Percentiles rank a stretch among this genome's conserved stretches.
Conservation (phyloP, 1,139 yeast species). For the Trichomonascaceae sp. region DNA sequence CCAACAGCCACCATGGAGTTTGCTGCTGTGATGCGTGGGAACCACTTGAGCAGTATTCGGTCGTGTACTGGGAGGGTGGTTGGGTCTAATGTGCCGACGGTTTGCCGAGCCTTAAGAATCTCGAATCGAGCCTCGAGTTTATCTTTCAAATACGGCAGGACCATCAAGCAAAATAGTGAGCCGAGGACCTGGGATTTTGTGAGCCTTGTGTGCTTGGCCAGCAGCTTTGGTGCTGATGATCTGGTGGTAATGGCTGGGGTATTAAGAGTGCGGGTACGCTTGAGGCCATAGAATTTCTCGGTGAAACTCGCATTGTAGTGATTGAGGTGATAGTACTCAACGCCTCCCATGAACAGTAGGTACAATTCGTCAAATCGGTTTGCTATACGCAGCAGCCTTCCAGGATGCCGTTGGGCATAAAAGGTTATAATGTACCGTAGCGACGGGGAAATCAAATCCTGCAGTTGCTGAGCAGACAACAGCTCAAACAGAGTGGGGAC, state of each 20-base stretch:
- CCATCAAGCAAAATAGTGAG: constrained; percentile 50
- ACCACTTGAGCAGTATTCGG: constrained; percentile 38
- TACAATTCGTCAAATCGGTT: constrained; percentile 71
- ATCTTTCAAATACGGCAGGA: constrained; percentile 54
- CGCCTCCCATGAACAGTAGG: constrained; percentile 43
- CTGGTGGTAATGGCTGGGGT: constrained; percentile 18
- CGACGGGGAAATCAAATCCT: constrained; percentile 69
- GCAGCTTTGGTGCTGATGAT: constrained; percentile 30
- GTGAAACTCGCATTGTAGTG: constrained; percentile 81
- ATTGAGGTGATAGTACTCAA: constrained; percentile 62
- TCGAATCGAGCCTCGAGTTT: constrained; percentile 60
- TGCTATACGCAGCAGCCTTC: constrained; percentile 46
- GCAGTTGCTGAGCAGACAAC: constrained; percentile 68
- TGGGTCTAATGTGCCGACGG: constrained; percentile 38
- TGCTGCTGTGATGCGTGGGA: constrained; percentile 44
- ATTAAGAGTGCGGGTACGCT: constrained; percentile 35
- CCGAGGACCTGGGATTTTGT: constrained; percentile 41
- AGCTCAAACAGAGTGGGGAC: constrained; percentile 77
- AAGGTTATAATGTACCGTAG: constrained; percentile 67
- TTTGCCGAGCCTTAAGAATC: constrained; percentile 43
- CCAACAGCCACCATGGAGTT: constrained; percentile 41
- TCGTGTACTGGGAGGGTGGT: too few relatives aligned
- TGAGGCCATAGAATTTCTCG: constrained; percentile 84
- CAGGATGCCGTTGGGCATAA: constrained; percentile 70
- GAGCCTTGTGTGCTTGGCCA: constrained; percentile 45